These are phyloP conservation scores for Tulasnella sp. DNA, from an alignment of 768 basidiomycete genomes.

Conservation along the genomic window DNA sequence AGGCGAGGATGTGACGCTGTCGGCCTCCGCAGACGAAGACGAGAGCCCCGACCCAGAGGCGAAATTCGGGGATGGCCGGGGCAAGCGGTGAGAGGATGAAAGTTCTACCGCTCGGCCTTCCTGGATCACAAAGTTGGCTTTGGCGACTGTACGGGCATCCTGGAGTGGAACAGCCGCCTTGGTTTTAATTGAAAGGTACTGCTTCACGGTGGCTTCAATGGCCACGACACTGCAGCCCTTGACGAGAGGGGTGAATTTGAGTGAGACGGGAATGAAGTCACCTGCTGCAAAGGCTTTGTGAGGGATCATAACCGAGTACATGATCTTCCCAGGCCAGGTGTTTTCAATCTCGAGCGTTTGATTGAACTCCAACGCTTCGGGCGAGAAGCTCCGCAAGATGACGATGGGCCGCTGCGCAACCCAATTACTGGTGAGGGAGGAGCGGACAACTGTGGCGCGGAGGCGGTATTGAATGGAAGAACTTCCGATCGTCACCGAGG, in stretches of 20 bases:
- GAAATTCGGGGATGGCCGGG: too few species aligned
- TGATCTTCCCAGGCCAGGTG: conserved; percentile 94
- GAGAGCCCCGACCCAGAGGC: too few species aligned
- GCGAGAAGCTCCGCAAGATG: conserved; percentile 58
- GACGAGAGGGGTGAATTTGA: conserved; percentile 75
- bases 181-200: conserved; percentile 50
- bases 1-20: too few species aligned
- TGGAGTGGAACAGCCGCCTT: conserved; percentile 47
- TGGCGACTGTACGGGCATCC: conserved; percentile 46
- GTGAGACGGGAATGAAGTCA: conserved; percentile 63
- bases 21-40: too few species aligned
- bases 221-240: conserved; percentile 69
- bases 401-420: conserved; percentile 47
- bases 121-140: conserved; percentile 53
- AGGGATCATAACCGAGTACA: conserved; percentile 88
- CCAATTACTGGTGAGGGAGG: conserved; percentile 55
- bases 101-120: conserved; percentile 42
- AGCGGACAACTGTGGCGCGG: conserved; percentile 67
- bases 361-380: conserved; percentile 87
- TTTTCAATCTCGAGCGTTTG: conserved; percentile 80
- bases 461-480: conserved; percentile 80
- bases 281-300: conserved; percentile 95
- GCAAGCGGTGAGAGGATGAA: too few species aligned
- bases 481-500: conserved; percentile 39
- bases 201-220: conserved; percentile 58